Evolutionary conservation across 306 rosid species (phyloP).

Genomic region (Gynostemma pentaphyllum): DNA sequence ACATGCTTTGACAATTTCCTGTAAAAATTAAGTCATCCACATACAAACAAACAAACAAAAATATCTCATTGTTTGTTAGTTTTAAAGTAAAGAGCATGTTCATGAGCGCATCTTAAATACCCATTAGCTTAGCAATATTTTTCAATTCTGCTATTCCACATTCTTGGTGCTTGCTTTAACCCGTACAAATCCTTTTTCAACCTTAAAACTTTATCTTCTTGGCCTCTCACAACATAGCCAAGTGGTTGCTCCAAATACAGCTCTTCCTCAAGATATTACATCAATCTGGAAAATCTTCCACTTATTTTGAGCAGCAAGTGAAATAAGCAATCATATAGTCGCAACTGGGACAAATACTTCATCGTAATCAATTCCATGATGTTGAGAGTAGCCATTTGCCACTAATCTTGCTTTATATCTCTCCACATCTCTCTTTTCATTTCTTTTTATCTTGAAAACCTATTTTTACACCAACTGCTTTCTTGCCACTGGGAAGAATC

Average conservation of each 20-base stretch:
- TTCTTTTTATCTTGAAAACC: background rate
- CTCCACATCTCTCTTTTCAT: background rate
- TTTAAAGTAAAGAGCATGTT: background rate
- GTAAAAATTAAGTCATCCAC: background rate
- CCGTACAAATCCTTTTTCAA: background rate
- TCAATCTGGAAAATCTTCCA: background rate
- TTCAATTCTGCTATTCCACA: background rate
- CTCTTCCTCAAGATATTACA: background rate
- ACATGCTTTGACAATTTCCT: background rate
- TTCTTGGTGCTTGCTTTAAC: background rate
- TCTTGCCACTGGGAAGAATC: no score
- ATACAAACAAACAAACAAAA: background rate
- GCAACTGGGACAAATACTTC: background rate
- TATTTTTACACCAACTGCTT: background rate
- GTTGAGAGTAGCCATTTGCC: background rate
- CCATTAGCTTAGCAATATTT: background rate
- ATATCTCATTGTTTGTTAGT: background rate
- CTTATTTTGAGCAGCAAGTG: background rate
- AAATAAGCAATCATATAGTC: background rate
- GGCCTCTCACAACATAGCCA: background rate
- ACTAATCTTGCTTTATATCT: constrained; percentile 1
- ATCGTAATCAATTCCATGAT: background rate
- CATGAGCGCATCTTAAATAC: background rate
- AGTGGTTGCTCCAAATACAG: background rate
- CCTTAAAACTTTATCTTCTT: background rate